Base-by-base conservation (phyloP, 164 flowering plant genomes). In the Cinnamomum chago region DNA sequence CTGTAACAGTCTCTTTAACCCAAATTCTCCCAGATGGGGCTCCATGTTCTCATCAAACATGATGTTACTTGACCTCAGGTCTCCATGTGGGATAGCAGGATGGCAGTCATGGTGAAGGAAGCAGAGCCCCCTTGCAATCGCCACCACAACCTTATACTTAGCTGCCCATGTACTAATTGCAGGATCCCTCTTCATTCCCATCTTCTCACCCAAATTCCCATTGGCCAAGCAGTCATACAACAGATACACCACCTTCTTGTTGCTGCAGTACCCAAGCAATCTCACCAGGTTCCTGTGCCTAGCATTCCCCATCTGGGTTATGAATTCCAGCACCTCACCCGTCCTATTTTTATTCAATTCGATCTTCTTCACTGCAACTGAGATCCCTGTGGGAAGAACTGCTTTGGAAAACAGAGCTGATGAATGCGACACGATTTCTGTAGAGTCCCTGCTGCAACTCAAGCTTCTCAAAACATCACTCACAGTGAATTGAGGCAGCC, bases 71-170 rank as follows among this genome's bases (percentile, higher is more conserved):
- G 88, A 74, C 82, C 82, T 90, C 78, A 95, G 64, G 83, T 93
- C 92, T 72, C 99, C 99, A 79, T 95, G 99, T 15, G 99, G 88
- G 77, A 95, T 87, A 22, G 95, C 87, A 14, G 98, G 97, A 79
- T 72, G 79, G 62, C 95, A 95, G 23, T 92, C 90, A 84, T 93
- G 94, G 81, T 95, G 99, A 76, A 95, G 97, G 82, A 87, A 87
- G 74, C 87, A 81, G 17, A 95, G 88, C 27, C 94, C 99, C 80
- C 83, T 90, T 1, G 97, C 97, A 76, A 93, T 78, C 35, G 93
- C 92, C 20, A 82, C 68, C 60, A 90, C 80, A 50, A 87, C 75
- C 76, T 75, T 90, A 65, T 76, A 80, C 81, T 93, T 95, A 47
- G 86, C 70, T 65, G 71, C 79, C 97, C 98, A 92, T 60, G 65